These are phyloP conservation scores for Teunomyces tritomae DNA, from an alignment of 805 yeast genomes.

Conservation along the genomic window DNA sequence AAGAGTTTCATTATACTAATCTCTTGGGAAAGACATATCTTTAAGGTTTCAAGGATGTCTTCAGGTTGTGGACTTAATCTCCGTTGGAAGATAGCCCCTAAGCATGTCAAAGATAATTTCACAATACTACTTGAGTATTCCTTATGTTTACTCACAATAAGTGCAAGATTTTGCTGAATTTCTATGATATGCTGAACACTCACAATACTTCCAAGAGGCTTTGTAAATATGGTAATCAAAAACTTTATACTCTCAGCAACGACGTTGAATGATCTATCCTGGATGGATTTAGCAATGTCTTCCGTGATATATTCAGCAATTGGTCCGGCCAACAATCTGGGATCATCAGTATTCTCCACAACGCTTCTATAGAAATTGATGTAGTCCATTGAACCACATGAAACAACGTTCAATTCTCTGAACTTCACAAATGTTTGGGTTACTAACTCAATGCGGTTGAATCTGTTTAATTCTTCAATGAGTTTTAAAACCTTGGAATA, in stretches of 20 bases:
- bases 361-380: slow-evolving; percentile 26
- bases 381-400: slow-evolving; percentile 25
- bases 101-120: slow-evolving; percentile 21
- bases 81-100: slow-evolving; percentile 20
- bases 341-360: slow-evolving; percentile 14
- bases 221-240: slow-evolving; percentile 16
- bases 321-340: slow-evolving; percentile 13
- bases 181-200: neutral
- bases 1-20: slow-evolving; percentile 24
- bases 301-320: slow-evolving; percentile 20
- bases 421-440: slow-evolving; percentile 15
- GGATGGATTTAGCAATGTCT: slow-evolving; percentile 22
- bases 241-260: slow-evolving; percentile 28
- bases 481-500: slow-evolving; percentile 24
- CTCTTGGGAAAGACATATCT: slow-evolving; percentile 24
- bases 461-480: slow-evolving; percentile 26
- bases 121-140: slow-evolving; percentile 29
- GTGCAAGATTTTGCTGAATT: slow-evolving; percentile 5
- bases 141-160: slow-evolving; percentile 18
- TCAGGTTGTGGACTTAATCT: slow-evolving; percentile 9
- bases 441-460: slow-evolving; percentile 16
- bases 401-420: slow-evolving; percentile 14
- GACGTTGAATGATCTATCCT: slow-evolving; percentile 24
- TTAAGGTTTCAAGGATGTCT: slow-evolving; percentile 14
- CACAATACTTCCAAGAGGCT: slow-evolving; percentile 5